Evolutionary conservation across 257 asterid genomes (phyloP).

Genomic region (Solanum stenotomum): DNA sequence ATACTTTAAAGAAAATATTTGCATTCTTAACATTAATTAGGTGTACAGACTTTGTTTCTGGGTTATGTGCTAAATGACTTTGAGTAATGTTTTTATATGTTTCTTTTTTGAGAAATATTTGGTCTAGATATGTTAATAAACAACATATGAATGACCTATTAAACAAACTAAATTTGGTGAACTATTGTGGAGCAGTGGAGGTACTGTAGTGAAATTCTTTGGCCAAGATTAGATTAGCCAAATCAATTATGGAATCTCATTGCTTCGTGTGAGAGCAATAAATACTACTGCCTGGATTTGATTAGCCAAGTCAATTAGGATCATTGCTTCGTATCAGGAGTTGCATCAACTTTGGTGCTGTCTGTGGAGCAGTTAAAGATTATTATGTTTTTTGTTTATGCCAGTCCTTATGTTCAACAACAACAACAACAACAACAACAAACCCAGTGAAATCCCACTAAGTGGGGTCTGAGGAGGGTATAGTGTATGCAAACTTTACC

Average conservation of each 20-base stretch:
- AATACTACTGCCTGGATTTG: background rate
- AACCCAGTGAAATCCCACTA: background rate
- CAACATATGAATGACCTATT: background rate
- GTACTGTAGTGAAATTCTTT: background rate
- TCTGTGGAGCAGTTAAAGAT: background rate
- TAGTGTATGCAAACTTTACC: background rate
- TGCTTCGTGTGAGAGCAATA: background rate
- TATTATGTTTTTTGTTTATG: background rate
- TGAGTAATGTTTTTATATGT: background rate
- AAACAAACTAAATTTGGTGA: background rate
- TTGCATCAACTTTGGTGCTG: background rate
- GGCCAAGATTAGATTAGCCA: background rate
- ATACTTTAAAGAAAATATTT: background rate
- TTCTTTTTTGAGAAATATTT: background rate
- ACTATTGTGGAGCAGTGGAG: background rate
- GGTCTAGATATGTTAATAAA: background rate
- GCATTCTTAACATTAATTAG: background rate
- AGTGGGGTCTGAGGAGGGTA: background rate
- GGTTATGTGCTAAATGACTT: background rate
- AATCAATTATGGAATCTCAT: background rate
- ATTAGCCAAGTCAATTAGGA: background rate
- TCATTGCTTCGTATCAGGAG: background rate
- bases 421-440: background rate
- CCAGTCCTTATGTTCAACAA: background rate
- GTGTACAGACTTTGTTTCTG: background rate